Evolutionary conservation across 495 filamentous ascomycete species (phyloP), one percentile per base, ranked within the genome.

Genomic region (Thozetella sp.): DNA sequence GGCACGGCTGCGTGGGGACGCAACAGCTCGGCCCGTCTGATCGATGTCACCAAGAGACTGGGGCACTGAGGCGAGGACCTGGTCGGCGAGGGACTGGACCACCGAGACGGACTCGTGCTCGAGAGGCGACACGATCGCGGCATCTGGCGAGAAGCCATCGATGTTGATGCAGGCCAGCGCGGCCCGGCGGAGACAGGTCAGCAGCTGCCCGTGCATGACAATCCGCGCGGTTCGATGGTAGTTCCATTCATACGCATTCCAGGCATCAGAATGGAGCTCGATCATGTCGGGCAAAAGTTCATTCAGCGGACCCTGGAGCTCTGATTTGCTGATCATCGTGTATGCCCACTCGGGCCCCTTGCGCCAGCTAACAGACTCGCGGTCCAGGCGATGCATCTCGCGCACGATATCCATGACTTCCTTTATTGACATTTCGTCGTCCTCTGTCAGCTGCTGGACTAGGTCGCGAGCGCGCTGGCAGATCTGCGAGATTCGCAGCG

Each of bases 201-300:
- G 34, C 22, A 69, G 53, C 13, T 71, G 61, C 27, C 67, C 61
- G n/a, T 62, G 46, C 22, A 62, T 54, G 30, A 65, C 63, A 19
- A 69, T 69, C 15, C 68, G 58, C 15, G 64, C 68, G 6, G 64
- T 57, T 17, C 66, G 54, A 46, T 69, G 64, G 43, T 67, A 71
- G 20, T 68, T 81, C 76, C 81, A 67, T 71, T 72, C 60, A 60
- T 76, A 62, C 68, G 70, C 60, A 37, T 67, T 69, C 68, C 70
- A 71, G 27, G 67, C 50, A 56, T 72, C 70, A 1, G 57, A 50
- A 40, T 69, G 70, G 13, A 72, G 57, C 59, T 69, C 59, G 34
- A 71, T 52, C 4, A 55, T 61, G 20, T 27, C 51, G 19, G 64
- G 9, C 11, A 48, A 48, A 3, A 3, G n/a, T 10, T 4, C 43